These are phyloP conservation scores for Coccinonectria pachysandricola DNA, from an alignment of 2,329 filamentous ascomycete species.

Conservation along the genomic window DNA sequence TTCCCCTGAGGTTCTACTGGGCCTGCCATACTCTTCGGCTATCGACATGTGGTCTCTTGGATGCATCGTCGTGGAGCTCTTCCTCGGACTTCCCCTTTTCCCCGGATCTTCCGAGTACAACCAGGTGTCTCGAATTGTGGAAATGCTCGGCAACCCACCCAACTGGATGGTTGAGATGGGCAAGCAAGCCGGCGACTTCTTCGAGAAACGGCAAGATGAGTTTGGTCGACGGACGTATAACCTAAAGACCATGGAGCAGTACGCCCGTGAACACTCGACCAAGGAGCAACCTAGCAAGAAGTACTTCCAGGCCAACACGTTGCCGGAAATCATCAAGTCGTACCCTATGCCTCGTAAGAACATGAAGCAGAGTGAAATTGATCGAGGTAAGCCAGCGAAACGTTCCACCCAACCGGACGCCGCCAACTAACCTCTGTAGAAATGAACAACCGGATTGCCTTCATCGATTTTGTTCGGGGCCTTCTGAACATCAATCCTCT, in stretches of 20 bases:
- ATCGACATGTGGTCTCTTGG: constrained; percentile 99
- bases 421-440: no score
- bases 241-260: constrained; percentile 96
- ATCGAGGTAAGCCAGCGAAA: constrained; percentile 79
- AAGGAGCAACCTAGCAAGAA: constrained; percentile 99
- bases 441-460: constrained; percentile 95
- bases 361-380: constrained; percentile 96
- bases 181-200: constrained; percentile 95
- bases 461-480: constrained; percentile 95
- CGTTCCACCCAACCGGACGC: no score
- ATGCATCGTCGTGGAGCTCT: constrained; percentile 96
- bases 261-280: constrained; percentile 85
- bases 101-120: constrained; percentile 98
- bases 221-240: constrained; percentile 85
- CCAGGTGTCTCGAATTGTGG: constrained; percentile 90
- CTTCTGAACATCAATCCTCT: constrained; percentile 89
- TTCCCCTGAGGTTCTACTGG: constrained; percentile 91
- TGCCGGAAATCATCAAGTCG: constrained; percentile 94
- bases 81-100: constrained; percentile 87
- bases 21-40: constrained; percentile 90
- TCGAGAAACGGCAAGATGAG: constrained; percentile 85
- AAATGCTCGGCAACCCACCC: constrained; percentile 93
- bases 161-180: constrained; percentile 99
- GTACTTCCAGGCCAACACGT: constrained; percentile 88
- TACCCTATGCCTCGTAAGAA: constrained; percentile 99